phyloP scores from a whole-genome alignment of 2,329 filamentous ascomycete genomes.

The Achaetomium macrosporum region DNA sequence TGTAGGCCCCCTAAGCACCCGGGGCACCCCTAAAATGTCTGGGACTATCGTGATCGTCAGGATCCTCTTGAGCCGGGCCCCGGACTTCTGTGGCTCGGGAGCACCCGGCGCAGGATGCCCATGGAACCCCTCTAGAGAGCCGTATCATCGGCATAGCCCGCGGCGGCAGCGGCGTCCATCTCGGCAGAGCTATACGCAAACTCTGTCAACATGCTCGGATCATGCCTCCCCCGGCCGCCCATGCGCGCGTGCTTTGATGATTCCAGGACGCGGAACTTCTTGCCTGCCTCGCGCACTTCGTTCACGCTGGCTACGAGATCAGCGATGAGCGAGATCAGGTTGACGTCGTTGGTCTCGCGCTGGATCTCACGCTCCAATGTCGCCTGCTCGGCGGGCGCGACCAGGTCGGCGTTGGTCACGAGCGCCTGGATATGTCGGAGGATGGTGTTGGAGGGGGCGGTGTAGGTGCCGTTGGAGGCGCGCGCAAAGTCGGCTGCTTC shows the following conservation, averaged over 20 bases:
- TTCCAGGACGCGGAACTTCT: slow-evolving; percentile 63
- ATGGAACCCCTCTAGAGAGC: too few relatives aligned
- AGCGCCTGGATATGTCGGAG: slow-evolving; percentile 86
- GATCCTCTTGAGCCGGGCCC: too few relatives aligned
- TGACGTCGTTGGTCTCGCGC: slow-evolving; percentile 77
- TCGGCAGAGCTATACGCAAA: too few relatives aligned
- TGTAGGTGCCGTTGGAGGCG: slow-evolving; percentile 31
- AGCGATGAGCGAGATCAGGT: slow-evolving; percentile 69
- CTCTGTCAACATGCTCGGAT: too few relatives aligned
- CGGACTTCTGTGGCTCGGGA: too few relatives aligned
- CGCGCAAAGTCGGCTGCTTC: slow-evolving; percentile 26
- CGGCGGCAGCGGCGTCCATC: too few relatives aligned
- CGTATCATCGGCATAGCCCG: too few relatives aligned
- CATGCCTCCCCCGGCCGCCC: not conserved
- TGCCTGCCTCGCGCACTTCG: slow-evolving; percentile 66
- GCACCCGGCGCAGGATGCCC: too few relatives aligned
- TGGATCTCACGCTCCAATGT: slow-evolving; percentile 65
- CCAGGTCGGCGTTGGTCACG: slow-evolving; percentile 73
- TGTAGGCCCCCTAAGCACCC: too few relatives aligned
- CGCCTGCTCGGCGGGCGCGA: slow-evolving; percentile 63
- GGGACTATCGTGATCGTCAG: too few relatives aligned
- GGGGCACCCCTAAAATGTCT: too few relatives aligned
- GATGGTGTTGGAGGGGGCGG: slow-evolving; percentile 59
- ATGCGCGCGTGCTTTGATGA: slow-evolving; percentile 12
- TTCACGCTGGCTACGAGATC: slow-evolving; percentile 67